Evolutionary conservation across 306 rosid genomes (phyloP).

Genomic region (Lathyrus aphaca): DNA sequence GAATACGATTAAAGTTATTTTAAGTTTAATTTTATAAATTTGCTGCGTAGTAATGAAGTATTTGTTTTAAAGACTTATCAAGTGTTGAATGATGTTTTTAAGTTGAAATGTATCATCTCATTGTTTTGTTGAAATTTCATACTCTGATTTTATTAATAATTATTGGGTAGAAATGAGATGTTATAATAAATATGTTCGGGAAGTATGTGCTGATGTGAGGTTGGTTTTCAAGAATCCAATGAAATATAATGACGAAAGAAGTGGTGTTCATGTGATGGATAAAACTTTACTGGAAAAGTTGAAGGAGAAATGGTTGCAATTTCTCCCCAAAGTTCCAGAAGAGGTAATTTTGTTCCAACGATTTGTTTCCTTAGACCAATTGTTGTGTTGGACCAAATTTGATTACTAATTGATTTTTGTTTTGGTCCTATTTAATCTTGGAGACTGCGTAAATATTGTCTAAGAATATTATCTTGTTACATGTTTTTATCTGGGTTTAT

Average conservation of each 20-base stretch:
- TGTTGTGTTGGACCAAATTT: constrained; percentile 20
- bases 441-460: constrained; percentile 1
- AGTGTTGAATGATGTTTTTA: no score
- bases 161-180: no score
- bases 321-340: constrained; percentile 85
- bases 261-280: constrained; percentile 91
- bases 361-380: constrained; percentile 17
- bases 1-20: no score
- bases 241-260: constrained; percentile 85
- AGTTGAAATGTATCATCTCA: no score
- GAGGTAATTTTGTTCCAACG: constrained; percentile 56
- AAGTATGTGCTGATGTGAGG: constrained; percentile 78
- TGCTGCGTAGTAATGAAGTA: no score
- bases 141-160: no score
- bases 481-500: constrained; percentile 34
- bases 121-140: no score
- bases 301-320: constrained; percentile 92
- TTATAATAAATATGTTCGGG: constrained; percentile 82
- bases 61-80: no score
- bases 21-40: no score
- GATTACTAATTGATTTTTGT: constrained; percentile 19
- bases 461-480: constrained; percentile 15
- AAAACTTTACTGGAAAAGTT: constrained; percentile 79
- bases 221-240: constrained; percentile 85
- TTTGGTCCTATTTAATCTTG: constrained; percentile 16